A percentile compares a stretch with the other conserved stretches of the same genome.
Conservation (phyloP, 129 eudicot genomes). For the Flaveria brownii region DNA sequence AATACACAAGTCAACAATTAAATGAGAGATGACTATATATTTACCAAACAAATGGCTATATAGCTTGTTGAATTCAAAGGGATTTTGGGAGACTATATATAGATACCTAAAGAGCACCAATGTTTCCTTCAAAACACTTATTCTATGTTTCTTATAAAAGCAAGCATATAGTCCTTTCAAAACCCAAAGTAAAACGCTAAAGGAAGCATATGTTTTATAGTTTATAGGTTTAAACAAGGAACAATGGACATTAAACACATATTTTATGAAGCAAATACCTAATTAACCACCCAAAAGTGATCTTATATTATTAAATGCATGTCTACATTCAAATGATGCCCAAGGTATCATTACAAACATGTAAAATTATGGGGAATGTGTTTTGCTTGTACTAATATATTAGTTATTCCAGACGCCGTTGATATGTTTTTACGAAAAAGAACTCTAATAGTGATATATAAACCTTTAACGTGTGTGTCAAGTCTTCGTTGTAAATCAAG, state of each 20-base stretch:
- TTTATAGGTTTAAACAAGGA: slow-evolving; percentile 11
- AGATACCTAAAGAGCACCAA: background rate
- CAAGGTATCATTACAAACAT: too few species aligned
- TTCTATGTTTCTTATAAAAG: slow-evolving; percentile 4
- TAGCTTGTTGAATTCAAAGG: background rate
- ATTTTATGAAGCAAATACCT: background rate
- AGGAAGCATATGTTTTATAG: slow-evolving; percentile 15
- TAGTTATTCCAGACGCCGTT: too few species aligned
- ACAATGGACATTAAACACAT: background rate
- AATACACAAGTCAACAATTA: slow-evolving; percentile 3
- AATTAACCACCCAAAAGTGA: too few species aligned
- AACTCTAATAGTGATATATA: too few species aligned
- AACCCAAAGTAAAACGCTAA: slow-evolving; percentile 4
- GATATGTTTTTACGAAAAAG: too few species aligned
- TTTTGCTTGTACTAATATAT: too few species aligned
- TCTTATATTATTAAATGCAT: too few species aligned
- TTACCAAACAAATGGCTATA: background rate
- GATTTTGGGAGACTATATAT: slow-evolving; percentile 17
- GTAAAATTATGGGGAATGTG: too few species aligned
- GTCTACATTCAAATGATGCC: too few species aligned
- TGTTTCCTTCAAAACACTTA: slow-evolving; percentile 6
- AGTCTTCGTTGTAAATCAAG: too few species aligned
- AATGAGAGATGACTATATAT: background rate
- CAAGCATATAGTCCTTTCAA: background rate
- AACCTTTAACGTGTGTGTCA: too few species aligned